Evolutionary conservation across 129 eudicot genomes (phyloP).

Genomic region (Erigeron canadensis): DNA sequence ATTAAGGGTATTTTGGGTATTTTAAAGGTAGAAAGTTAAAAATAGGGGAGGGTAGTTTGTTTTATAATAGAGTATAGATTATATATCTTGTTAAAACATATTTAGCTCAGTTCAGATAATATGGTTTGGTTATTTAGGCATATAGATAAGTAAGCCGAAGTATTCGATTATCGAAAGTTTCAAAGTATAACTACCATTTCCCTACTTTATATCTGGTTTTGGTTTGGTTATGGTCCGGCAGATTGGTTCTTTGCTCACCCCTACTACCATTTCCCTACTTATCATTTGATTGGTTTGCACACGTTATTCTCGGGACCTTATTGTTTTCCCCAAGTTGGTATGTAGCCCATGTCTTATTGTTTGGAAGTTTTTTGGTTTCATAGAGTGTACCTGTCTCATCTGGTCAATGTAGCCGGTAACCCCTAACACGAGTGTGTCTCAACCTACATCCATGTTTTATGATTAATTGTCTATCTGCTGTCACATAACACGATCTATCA

Average conservation of each 20-base stretch:
- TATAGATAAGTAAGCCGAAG: too few species aligned
- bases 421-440: not conserved
- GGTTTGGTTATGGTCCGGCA: too few species aligned
- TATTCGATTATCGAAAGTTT: too few species aligned
- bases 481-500: constrained; percentile 2
- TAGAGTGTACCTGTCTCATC: not conserved
- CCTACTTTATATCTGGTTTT: too few species aligned
- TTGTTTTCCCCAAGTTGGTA: not conserved
- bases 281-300: constrained; percentile 9
- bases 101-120: too few species aligned
- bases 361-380: not conserved
- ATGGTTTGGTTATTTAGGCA: too few species aligned
- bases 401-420: constrained; percentile 18
- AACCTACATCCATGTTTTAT: not conserved
- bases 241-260: not conserved
- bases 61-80: too few species aligned
- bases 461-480: not conserved
- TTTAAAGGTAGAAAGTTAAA: too few species aligned
- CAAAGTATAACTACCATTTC: too few species aligned
- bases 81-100: too few species aligned
- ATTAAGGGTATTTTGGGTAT: too few species aligned
- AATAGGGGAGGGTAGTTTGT: too few species aligned
- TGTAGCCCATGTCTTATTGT: not conserved
- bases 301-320: not conserved
- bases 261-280: constrained; percentile 12